Percentiles rank a stretch among this genome's conserved stretches.
Conservation (phyloP, 2,329 filamentous ascomycete species). For the Ceratocystis lukuohia region DNA sequence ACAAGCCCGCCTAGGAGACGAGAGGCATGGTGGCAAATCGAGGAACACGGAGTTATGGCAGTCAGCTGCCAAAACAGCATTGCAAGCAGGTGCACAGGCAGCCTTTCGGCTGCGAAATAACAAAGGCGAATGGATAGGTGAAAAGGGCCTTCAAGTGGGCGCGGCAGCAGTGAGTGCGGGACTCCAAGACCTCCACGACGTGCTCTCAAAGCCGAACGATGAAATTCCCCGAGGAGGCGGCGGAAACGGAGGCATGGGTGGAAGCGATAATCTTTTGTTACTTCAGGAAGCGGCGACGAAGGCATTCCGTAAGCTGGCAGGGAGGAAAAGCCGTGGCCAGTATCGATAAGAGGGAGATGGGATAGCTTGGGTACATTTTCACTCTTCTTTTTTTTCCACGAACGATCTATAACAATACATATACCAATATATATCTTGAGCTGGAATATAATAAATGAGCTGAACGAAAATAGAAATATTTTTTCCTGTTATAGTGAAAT, state of each 20-base stretch:
- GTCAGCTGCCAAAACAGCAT: constrained; percentile 34
- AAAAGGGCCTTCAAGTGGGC: constrained; percentile 37
- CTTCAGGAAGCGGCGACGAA: constrained; percentile 18
- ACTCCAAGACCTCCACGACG: constrained; percentile 36
- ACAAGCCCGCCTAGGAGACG: not conserved
- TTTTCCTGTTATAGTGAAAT: too few species aligned
- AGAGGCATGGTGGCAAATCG: constrained; percentile 1
- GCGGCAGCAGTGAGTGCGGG: constrained; percentile 38
- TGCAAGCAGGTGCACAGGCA: constrained; percentile 36
- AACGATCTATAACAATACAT: too few species aligned
- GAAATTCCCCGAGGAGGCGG: constrained; percentile 11
- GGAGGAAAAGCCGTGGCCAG: not conserved
- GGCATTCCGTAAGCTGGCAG: constrained; percentile 14
- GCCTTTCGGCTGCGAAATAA: constrained; percentile 35
- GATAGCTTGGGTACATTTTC: not conserved
- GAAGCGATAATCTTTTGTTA: constrained; percentile 13
- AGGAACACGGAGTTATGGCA: constrained; percentile 22
- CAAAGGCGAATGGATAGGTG: constrained; percentile 34
- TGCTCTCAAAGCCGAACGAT: constrained; percentile 24
- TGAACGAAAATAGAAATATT: too few species aligned
- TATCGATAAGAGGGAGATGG: not conserved
- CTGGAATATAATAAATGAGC: too few species aligned
- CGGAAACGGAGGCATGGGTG: constrained; percentile 12
- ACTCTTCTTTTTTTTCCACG: not conserved
- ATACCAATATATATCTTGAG: too few species aligned